Evolutionary conservation across 208 protist species (phyloP).

Genomic region (Trypanosoma cruzi): DNA sequence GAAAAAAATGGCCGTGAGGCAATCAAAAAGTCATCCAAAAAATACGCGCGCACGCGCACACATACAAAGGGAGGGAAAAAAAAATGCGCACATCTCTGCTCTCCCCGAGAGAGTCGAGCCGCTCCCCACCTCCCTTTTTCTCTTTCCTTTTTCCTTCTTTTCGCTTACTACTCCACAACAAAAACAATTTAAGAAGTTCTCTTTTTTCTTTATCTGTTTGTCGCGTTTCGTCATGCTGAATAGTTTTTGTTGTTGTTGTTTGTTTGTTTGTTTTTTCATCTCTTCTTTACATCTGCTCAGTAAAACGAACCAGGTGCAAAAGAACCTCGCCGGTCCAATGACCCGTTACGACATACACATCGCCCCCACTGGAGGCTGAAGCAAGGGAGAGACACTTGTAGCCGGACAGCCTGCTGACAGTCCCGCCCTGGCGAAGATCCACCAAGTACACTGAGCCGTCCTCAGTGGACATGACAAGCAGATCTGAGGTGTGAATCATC

Average conservation of each 20-base stretch:
- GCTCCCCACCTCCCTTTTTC: not conserved
- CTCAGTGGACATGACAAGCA: slow-evolving; percentile 15
- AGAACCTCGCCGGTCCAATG: slow-evolving; percentile 32
- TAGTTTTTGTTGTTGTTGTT: no score
- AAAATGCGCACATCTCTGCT: not conserved
- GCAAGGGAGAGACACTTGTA: slow-evolving; percentile 31
- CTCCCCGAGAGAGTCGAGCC: not conserved
- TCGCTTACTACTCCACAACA: not conserved
- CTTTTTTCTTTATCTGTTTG: not conserved
- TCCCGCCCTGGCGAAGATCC: slow-evolving; percentile 17
- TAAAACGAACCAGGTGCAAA: slow-evolving; percentile 26
- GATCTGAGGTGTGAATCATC: slow-evolving; percentile 2
- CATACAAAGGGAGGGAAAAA: not conserved
- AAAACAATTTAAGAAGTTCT: no score
- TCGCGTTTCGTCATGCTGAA: no score
- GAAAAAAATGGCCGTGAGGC: slow-evolving; percentile 2
- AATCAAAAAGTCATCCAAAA: not conserved
- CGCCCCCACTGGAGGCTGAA: not conserved
- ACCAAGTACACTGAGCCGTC: slow-evolving; percentile 30
- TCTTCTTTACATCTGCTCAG: slow-evolving; percentile 27
- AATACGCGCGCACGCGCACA: not conserved
- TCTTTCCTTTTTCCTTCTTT: slow-evolving; percentile 18
- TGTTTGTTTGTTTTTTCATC: slow-evolving; percentile 2
- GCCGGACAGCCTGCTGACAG: slow-evolving; percentile 18
- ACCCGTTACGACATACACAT: slow-evolving; percentile 25